These are phyloP conservation scores for Penicillium diatomitis DNA, from an alignment of 495 filamentous ascomycete genomes.

Conservation along the genomic window DNA sequence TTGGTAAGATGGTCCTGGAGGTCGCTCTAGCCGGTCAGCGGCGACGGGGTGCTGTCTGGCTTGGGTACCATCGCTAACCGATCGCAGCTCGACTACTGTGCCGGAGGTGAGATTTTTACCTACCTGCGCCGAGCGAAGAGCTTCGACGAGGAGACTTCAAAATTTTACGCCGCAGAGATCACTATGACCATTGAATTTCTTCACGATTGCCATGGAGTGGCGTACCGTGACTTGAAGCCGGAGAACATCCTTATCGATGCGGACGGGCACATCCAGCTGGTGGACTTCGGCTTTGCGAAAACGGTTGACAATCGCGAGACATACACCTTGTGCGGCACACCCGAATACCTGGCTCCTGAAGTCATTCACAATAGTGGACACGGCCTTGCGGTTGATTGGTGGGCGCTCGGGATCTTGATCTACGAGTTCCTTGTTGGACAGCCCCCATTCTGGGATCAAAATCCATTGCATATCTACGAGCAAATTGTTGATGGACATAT, in stretches of 20 bases:
- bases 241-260: constrained; percentile 92
- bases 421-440: constrained; percentile 96
- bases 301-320: constrained; percentile 56
- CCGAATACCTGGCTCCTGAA: constrained; percentile 93
- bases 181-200: constrained; percentile 86
- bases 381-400: constrained; percentile 97
- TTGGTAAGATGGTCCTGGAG: constrained; percentile 45
- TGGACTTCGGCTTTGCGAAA: constrained; percentile 99
- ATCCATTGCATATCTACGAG: constrained; percentile 94
- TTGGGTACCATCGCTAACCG: constrained; percentile 8
- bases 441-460: constrained; percentile 94
- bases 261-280: constrained; percentile 87
- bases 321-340: constrained; percentile 93
- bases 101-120: constrained; percentile 91
- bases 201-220: constrained; percentile 74
- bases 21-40: too few relatives aligned
- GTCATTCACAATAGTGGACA: constrained; percentile 94
- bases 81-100: constrained; percentile 71
- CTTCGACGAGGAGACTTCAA: constrained; percentile 77
- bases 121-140: constrained; percentile 79
- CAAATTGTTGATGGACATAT: constrained; percentile 38
- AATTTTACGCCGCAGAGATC: constrained; percentile 95
- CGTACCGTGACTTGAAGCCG: constrained; percentile 92
- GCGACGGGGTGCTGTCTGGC: too few relatives aligned
- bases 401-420: constrained; percentile 91